Evolutionary conservation across 1,284 basidiomycete species (phyloP).

Genomic region (Rhodofomes roseus): DNA sequence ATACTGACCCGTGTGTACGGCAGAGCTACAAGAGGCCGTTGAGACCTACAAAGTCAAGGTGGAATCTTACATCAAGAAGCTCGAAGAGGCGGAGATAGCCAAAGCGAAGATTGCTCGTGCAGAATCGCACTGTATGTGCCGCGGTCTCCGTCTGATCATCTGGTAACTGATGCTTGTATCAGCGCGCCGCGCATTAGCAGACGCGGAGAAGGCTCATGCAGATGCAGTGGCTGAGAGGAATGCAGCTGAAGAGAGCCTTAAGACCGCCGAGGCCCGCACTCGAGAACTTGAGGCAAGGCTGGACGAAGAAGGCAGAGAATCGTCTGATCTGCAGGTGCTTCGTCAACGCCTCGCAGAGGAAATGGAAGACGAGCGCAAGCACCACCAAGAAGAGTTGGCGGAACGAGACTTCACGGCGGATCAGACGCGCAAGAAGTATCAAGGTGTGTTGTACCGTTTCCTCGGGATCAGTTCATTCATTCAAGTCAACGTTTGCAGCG

Average conservation of each 20-base stretch:
- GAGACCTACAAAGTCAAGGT: conserved; percentile 67
- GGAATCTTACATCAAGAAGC: conserved; percentile 53
- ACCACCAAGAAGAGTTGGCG: conserved; percentile 71
- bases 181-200: conserved; percentile 61
- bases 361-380: conserved; percentile 73
- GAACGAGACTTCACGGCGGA: conserved; percentile 76
- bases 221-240: conserved; percentile 54
- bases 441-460: conserved; percentile 43
- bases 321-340: conserved; percentile 61
- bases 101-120: conserved; percentile 61
- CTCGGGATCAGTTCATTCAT: background rate
- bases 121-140: conserved; percentile 54
- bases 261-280: conserved; percentile 50
- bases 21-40: conserved; percentile 61
- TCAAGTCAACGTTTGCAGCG: conserved; percentile 34
- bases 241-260: conserved; percentile 46
- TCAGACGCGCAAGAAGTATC: conserved; percentile 81
- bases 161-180: conserved; percentile 9
- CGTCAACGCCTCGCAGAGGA: conserved; percentile 66
- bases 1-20: background rate
- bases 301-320: conserved; percentile 65
- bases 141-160: background rate
- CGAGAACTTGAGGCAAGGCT: conserved; percentile 62
- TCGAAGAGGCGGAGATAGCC: conserved; percentile 70
- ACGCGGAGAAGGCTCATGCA: conserved; percentile 58